Base-by-base conservation (phyloP, 1,284 basidiomycete genomes). In the Tilletiaria anomala region DNA sequence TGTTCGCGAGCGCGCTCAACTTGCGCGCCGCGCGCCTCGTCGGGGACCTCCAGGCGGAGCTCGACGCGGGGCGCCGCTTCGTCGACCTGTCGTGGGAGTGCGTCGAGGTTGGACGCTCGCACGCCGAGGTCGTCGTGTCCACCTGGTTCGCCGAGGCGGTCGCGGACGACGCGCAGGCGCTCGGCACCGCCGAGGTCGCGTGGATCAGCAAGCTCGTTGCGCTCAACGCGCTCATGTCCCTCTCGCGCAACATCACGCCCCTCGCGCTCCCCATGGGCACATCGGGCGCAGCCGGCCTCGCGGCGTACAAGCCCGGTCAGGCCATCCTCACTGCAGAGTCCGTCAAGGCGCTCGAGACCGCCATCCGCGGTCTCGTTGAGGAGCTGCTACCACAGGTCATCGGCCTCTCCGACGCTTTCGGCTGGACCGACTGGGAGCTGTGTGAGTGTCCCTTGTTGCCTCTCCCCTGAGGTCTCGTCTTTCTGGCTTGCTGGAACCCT, bases 371-470 rank as follows among this genome's bases (percentile, higher is more conserved):
- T 2, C 50, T 75, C 76, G 78, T 67, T 50, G 65, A 17, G 20
- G 70, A 72, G 33, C 56, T 85, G 6, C 61, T 83, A 8, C 2
- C 78, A 0, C 74, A 85, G 48, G 74, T 74, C 4, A 76, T 85
- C 42, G 78, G 76, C 0, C 67, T 85, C 26, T 77, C 74, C 12
- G 82, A 85, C 57, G 77, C 78, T 2, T 83, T 84, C 58, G 78
- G 77, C 0, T 81, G 81, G 60, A 72, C 75, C 0, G 81, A 85
- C 55, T 84, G 79, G 79, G 77, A 82, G 41, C 69, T 84, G 5
- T 75, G n/a, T n/a, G n/a, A n/a, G n/a, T n/a, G n/a, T n/a, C 81
- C 51, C n/a, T n/a, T n/a, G n/a, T n/a, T n/a, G n/a, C n/a, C n/a
- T n/a, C n/a, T n/a, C n/a, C n/a, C n/a, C n/a, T n/a, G n/a, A n/a